Base-by-base conservation (phyloP, 164 flowering plant species). In the Stephania japonica region DNA sequence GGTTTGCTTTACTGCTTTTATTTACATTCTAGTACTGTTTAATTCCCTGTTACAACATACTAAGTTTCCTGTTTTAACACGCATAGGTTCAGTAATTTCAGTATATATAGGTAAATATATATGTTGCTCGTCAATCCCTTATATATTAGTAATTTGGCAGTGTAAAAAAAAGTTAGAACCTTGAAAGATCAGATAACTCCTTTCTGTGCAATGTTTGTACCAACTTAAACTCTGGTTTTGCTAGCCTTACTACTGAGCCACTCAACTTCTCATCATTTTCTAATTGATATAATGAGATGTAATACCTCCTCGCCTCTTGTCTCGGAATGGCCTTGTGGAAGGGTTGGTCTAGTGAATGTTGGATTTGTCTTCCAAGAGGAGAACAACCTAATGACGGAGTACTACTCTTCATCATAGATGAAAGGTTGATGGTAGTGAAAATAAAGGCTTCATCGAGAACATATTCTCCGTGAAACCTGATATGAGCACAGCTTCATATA, bases 401-500 rank as follows among this genome's bases (percentile, higher is more conserved):
- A 69, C 44, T 21, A 9, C 3, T 24, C 56, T 6, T 13, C 12
- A 56, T 61, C 18, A 70, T 65, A 2, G 49, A 65, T 18, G 41
- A 42, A 3, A 81, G 77, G 62, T 68, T 67, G 5, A 65, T 42
- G 1, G 67, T 70, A 12, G 83, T 78, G 23, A 81, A 81, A 43
- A 19, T 32, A 4, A 32, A 4, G 1, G 38, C 38, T 32, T 32
- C 38, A 32, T 32, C 38, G 2, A 32, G 38, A 13, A 79, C 74
- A 49, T 74, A 41, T 38, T 81, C 81, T 68, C 81, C 81, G 27
- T 68, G 70, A 0, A 70, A 27, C 10, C 74, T 44, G 1, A 81
- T 75, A 72, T 73, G 72, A 32, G 81, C 27, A 10, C 27, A 10
- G 80, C 81, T 66, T 81, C 78, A 42, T 75, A 78, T 67, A 81